Percentiles rank a stretch among this genome's conserved stretches.
Evolutionary conservation across 202 grass and related monocot genomes (phyloP).

Genomic region (Alloteropsis angusta): DNA sequence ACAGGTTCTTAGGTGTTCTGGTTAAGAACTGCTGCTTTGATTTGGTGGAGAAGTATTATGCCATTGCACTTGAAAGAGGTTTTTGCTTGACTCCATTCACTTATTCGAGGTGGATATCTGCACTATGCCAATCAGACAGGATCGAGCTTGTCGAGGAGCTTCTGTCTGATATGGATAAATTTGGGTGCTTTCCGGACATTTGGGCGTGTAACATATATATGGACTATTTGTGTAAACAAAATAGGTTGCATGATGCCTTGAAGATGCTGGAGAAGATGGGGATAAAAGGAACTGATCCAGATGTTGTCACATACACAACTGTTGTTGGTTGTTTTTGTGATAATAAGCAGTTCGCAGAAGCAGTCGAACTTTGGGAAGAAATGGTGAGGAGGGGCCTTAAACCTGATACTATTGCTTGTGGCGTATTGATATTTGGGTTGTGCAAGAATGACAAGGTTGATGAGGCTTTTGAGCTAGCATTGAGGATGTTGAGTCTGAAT

Average conservation of each 20-base stretch:
- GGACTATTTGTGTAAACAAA: conserved; percentile 66
- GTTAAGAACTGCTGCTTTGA: conserved; percentile 68
- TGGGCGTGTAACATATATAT: conserved; percentile 98
- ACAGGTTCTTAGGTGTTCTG: conserved; percentile 79
- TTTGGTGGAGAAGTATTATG: conserved; percentile 74
- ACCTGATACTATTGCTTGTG: conserved; percentile 65
- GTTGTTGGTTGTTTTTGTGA: conserved; percentile 55
- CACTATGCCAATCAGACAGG: conserved; percentile 53
- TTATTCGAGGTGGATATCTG: conserved; percentile 87
- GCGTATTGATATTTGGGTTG: conserved; percentile 63
- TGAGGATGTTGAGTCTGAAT: conserved; percentile 67
- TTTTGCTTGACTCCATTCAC: conserved; percentile 83
- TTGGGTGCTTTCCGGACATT: conserved; percentile 61
- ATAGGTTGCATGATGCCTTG: conserved; percentile 59
- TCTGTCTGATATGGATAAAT: conserved; percentile 63
- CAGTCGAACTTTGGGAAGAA: conserved; percentile 74
- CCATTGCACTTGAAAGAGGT: conserved; percentile 34
- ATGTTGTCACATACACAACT: conserved; percentile 74
- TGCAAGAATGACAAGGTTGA: conserved; percentile 64
- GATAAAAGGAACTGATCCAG: conserved; percentile 44
- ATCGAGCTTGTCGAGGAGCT: conserved; percentile 62
- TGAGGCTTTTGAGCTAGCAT: conserved; percentile 66
- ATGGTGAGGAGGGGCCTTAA: conserved; percentile 52
- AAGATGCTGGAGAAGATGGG: conserved; percentile 60
- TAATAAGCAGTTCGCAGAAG: conserved; percentile 47